These are phyloP conservation scores for Geranomyces michiganensis DNA, from an alignment of 192 early-diverging fungal species.

Conservation along the genomic window DNA sequence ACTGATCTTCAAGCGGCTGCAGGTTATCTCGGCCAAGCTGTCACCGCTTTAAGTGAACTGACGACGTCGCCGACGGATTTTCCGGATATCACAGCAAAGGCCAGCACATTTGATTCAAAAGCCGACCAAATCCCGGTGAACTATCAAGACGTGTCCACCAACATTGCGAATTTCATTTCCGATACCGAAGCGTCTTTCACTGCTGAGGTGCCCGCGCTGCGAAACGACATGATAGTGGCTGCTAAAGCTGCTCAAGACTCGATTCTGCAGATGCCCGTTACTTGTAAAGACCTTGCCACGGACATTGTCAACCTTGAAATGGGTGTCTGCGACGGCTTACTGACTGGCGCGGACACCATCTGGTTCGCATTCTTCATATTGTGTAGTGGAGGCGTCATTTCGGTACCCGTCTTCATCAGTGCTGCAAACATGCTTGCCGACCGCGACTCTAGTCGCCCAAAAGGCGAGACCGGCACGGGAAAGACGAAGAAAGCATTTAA, in stretches of 20 bases:
- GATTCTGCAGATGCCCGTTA: background rate
- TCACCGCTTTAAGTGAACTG: too few relatives aligned
- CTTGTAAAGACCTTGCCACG: conserved; percentile 13
- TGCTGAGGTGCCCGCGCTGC: conserved; percentile 1
- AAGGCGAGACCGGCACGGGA: background rate
- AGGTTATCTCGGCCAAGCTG: too few relatives aligned
- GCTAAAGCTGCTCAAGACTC: conserved; percentile 3
- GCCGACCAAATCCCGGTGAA: background rate
- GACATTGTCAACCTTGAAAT: conserved; percentile 25
- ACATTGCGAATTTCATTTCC: background rate
- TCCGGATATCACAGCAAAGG: too few relatives aligned
- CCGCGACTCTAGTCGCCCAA: conserved; percentile 9
- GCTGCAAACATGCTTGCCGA: conserved; percentile 34
- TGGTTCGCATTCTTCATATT: conserved; percentile 37
- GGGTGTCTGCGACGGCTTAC: conserved; percentile 22
- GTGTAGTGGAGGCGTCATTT: conserved; percentile 10
- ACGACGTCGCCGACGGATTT: too few relatives aligned
- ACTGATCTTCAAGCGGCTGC: too few relatives aligned
- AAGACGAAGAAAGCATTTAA: conserved; percentile 21
- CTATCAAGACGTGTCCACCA: background rate
- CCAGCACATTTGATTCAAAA: background rate
- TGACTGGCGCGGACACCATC: conserved; percentile 18
- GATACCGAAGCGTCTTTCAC: background rate
- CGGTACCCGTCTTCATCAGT: conserved; percentile 28
- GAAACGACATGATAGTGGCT: background rate